These are phyloP conservation scores for Lodderomyces metapsilosis DNA, from an alignment of 1,139 yeast genomes.

Conservation along the genomic window DNA sequence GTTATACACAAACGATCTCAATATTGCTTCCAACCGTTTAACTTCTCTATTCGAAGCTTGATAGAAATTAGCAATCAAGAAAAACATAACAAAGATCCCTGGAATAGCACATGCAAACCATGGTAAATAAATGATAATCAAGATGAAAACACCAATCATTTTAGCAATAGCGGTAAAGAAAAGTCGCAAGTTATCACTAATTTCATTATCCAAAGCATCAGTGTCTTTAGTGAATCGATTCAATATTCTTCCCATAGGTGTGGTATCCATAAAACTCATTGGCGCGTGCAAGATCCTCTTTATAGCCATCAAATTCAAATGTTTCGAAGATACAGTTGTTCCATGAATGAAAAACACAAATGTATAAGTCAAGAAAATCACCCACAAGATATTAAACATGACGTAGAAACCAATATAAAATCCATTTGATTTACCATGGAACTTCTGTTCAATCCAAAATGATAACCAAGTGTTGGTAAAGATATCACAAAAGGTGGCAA, in stretches of 20 bases:
- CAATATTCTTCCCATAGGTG: slow-evolving; percentile 60
- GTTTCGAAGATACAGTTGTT: slow-evolving; percentile 48
- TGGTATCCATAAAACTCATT: slow-evolving; percentile 57
- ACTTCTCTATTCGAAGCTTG: slow-evolving; percentile 39
- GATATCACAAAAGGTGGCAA: slow-evolving; percentile 56
- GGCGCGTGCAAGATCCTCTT: slow-evolving; percentile 50
- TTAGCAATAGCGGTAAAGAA: slow-evolving; percentile 50
- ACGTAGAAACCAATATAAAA: slow-evolving; percentile 75
- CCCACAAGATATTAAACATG: slow-evolving; percentile 47
- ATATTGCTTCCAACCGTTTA: slow-evolving; percentile 42
- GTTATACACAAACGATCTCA: slow-evolving; percentile 43
- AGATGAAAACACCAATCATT: slow-evolving; percentile 60
- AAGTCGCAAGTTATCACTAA: slow-evolving; percentile 58
- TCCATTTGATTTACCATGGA: slow-evolving; percentile 41
- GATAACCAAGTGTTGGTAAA: slow-evolving; percentile 84
- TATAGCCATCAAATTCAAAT: slow-evolving; percentile 43
- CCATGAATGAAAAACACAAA: slow-evolving; percentile 50
- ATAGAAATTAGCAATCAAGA: slow-evolving; percentile 57
- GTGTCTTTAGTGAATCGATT: slow-evolving; percentile 77
- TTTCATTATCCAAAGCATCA: slow-evolving; percentile 75
- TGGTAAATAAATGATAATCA: slow-evolving; percentile 69
- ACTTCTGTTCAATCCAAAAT: slow-evolving; percentile 71
- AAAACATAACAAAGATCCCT: slow-evolving; percentile 42
- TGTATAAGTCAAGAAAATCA: slow-evolving; percentile 35
- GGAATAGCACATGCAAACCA: slow-evolving; percentile 75